Base-by-base conservation (phyloP, 192 early-diverging fungal genomes). In the Oehlia diaphana region DNA sequence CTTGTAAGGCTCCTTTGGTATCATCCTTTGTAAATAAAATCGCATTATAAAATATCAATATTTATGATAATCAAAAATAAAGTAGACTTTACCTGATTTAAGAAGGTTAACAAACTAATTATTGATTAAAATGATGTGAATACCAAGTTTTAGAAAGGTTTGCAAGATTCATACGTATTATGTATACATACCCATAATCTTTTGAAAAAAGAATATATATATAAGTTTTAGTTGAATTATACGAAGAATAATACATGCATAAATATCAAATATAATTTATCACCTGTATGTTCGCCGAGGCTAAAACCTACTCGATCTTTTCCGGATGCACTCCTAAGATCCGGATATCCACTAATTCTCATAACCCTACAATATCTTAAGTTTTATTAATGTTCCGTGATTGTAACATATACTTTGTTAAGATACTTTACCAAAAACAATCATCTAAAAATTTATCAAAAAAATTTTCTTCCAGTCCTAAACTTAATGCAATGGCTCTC, bases 251-350 rank as follows among this genome's bases (percentile, higher is more conserved):
- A 42, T 42, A 42, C 6, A 8, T 0, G 39, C 8, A 42, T 42
- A 42, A 42, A 21, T 58, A 28, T 23, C 13, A 28, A 28, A 65
- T 16, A 31, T 19, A 72, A 2, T 35, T 33, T 7, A 76, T 72
- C 81, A 89, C 85, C 88, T 23, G 84, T 87, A 72, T 90, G 88
- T 37, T 91, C 87, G 14, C 89, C 88, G 58, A 86, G 88, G 72
- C 82, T 86, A 16, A 85, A 39, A 28, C 82, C 85, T 26, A 83
- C 82, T 33, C 80, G 33, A 23, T 77, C 64, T 28, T 42, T 70
- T 13, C 39, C 77, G n/a, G 33, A 53, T 12, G 26, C 12, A 49
- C 31, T 62, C 37, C 58, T 62, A 5, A 88, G 76, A 35, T 81
- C 64, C 19, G 87, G 87, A 75, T 88, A 81, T 82, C 83, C 81